Evolutionary conservation across 2,329 filamentous ascomycete species (phyloP).

Genomic region (Remersonia thermophila): DNA sequence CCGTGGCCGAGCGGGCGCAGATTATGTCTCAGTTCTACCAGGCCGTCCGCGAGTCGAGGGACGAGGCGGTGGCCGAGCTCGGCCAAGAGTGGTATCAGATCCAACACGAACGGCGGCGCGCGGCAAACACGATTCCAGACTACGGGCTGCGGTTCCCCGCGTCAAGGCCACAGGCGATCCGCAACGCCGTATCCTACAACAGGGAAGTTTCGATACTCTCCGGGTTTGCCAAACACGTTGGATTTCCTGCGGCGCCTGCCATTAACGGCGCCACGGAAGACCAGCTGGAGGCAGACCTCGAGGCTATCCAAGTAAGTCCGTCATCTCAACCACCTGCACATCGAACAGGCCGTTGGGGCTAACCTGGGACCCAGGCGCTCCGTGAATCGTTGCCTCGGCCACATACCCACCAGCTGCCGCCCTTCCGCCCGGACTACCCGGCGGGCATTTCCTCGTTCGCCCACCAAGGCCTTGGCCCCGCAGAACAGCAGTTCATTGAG

Average conservation of each 20-base stretch:
- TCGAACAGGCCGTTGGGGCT: slow-evolving; percentile 5
- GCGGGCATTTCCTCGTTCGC: slow-evolving; percentile 27
- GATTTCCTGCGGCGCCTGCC: slow-evolving; percentile 88
- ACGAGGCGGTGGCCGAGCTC: slow-evolving; percentile 64
- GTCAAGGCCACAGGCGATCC: slow-evolving; percentile 62
- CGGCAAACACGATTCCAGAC: slow-evolving; percentile 67
- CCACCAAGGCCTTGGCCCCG: slow-evolving; percentile 43
- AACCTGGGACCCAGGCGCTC: slow-evolving; percentile 22
- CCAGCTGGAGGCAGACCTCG: slow-evolving; percentile 77
- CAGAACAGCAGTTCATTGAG: slow-evolving; percentile 77
- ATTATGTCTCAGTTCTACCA: slow-evolving; percentile 88
- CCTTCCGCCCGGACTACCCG: slow-evolving; percentile 12
- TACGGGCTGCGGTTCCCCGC: slow-evolving; percentile 73
- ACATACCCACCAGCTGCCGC: slow-evolving; percentile 4
- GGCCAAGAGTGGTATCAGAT: slow-evolving; percentile 89
- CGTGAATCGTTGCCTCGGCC: slow-evolving; percentile 14
- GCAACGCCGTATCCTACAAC: slow-evolving; percentile 84
- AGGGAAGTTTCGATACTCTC: slow-evolving; percentile 85
- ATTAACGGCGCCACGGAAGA: slow-evolving; percentile 58
- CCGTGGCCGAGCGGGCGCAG: slow-evolving; percentile 71
- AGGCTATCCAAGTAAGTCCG: slow-evolving; percentile 70
- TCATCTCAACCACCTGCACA: too few species aligned
- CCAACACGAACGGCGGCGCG: slow-evolving; percentile 61
- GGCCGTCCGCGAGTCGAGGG: slow-evolving; percentile 67
- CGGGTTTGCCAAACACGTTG: slow-evolving; percentile 86